A percentile compares a stretch with the other conserved stretches of the same genome.
Evolutionary conservation across 371 early-diverging fungal species (phyloP).

Genomic region (Haplosporangium sp.): DNA sequence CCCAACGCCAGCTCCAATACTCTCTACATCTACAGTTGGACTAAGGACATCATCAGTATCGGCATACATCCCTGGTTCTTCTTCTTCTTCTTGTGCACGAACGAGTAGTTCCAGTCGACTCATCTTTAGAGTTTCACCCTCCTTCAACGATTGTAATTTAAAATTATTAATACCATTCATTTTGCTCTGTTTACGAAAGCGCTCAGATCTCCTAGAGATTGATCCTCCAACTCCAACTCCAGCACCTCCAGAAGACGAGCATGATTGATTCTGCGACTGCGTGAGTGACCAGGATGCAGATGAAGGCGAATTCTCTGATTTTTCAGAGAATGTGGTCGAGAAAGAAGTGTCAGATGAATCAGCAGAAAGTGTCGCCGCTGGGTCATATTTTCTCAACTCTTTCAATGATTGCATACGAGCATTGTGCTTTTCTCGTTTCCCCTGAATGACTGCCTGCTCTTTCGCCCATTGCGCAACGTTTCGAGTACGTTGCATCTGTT

Average conservation of each 20-base stretch:
- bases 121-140: constrained; percentile 5
- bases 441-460: constrained; percentile 38
- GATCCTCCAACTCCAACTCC: constrained; percentile 5
- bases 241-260: not conserved
- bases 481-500: constrained; percentile 11
- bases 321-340: constrained; percentile 9
- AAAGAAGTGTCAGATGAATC: constrained; percentile 13
- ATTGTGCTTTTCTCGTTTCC: constrained; percentile 14
- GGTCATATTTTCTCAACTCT: constrained; percentile 20
- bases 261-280: not conserved
- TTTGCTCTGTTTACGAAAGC: not conserved
- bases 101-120: constrained; percentile 22
- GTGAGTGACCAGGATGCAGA: constrained; percentile 11
- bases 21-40: constrained; percentile 31
- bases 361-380: constrained; percentile 12
- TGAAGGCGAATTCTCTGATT: not conserved
- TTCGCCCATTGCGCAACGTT: constrained; percentile 35
- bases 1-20: constrained; percentile 46
- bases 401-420: constrained; percentile 7
- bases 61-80: constrained; percentile 14
- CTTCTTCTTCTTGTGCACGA: constrained; percentile 28
- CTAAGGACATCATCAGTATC: constrained; percentile 27
- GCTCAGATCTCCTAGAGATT: not conserved
- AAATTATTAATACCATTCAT: not conserved
- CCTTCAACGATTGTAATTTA: constrained; percentile 5